phyloP scores from a whole-genome alignment of 371 early-diverging fungal genomes.

The Astathelohania contejeani region DNA sequence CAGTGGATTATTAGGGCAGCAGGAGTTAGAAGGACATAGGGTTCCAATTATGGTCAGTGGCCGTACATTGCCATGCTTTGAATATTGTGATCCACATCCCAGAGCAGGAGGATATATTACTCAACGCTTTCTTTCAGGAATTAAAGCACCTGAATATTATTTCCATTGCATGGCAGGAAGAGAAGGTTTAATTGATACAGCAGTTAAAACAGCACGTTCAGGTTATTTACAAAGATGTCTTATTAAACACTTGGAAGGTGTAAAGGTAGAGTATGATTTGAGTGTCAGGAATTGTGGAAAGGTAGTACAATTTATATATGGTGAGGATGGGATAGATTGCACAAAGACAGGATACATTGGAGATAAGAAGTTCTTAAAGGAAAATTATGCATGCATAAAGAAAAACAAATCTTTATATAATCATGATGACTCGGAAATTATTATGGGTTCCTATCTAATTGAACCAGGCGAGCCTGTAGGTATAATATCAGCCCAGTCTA shows the following conservation, averaged over 20 bases:
- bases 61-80: conserved; percentile 84
- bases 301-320: conserved; percentile 89
- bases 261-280: conserved; percentile 81
- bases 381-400: conserved; percentile 53
- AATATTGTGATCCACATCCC: conserved; percentile 58
- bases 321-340: conserved; percentile 94
- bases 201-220: conserved; percentile 95
- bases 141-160: conserved; percentile 69
- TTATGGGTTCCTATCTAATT: conserved; percentile 48
- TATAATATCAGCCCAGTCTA: conserved; percentile 84
- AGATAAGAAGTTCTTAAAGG: conserved; percentile 59
- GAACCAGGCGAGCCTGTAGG: conserved; percentile 97
- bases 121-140: conserved; percentile 95
- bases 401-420: neutral
- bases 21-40: conserved; percentile 93
- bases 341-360: conserved; percentile 64
- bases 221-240: conserved; percentile 98
- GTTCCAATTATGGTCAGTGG: conserved; percentile 93
- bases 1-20: conserved; percentile 89
- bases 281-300: conserved; percentile 87
- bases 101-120: conserved; percentile 89
- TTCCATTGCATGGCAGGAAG: conserved; percentile 97
- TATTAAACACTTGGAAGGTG: conserved; percentile 93
- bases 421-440: neutral
- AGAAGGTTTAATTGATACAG: conserved; percentile 99